These are phyloP conservation scores for Pseudoperonospora humuli DNA, from an alignment of 352 stramenopile species.

Conservation along the genomic window DNA sequence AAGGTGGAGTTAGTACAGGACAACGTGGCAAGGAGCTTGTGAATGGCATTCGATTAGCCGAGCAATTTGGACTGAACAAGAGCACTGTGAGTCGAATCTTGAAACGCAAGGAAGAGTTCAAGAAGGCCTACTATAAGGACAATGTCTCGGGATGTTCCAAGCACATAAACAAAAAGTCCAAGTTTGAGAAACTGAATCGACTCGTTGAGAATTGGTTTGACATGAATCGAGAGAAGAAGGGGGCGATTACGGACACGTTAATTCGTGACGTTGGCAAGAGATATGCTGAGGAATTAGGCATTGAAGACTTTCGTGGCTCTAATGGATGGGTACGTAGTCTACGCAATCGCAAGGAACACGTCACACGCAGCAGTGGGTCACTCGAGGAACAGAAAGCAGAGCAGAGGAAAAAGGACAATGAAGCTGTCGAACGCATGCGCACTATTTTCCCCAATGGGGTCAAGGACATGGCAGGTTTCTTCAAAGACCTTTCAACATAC, in stretches of 20 bases:
- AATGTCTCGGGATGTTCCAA: constrained; percentile 77
- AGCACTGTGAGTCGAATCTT: constrained; percentile 77
- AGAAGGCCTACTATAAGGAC: constrained; percentile 83
- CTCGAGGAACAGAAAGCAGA: constrained; percentile 50
- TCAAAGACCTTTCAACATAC: constrained; percentile 67
- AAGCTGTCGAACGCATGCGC: constrained; percentile 70
- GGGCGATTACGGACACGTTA: constrained; percentile 55
- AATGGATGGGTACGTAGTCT: constrained; percentile 78
- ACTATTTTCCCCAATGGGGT: constrained; percentile 55
- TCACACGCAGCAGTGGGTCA: constrained; percentile 36
- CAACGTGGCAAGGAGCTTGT: constrained; percentile 38
- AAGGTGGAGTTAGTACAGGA: constrained; percentile 2
- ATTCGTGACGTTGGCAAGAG: constrained; percentile 70
- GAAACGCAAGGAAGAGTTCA: constrained; percentile 84
- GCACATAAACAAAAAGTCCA: constrained; percentile 85
- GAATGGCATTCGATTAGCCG: constrained; percentile 63
- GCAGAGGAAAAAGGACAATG: constrained; percentile 58
- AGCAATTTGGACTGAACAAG: constrained; percentile 76
- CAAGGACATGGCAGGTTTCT: constrained; percentile 68
- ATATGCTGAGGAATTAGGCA: constrained; percentile 64
- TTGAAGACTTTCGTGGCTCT: constrained; percentile 67
- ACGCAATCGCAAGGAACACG: constrained; percentile 68
- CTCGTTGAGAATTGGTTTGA: constrained; percentile 83
- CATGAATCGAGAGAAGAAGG: constrained; percentile 66
- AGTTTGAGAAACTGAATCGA: constrained; percentile 77